A percentile compares a stretch with the other conserved stretches of the same genome.
Conservation (phyloP, 2,329 filamentous ascomycete species). For the Leptosphaerulina australis region DNA sequence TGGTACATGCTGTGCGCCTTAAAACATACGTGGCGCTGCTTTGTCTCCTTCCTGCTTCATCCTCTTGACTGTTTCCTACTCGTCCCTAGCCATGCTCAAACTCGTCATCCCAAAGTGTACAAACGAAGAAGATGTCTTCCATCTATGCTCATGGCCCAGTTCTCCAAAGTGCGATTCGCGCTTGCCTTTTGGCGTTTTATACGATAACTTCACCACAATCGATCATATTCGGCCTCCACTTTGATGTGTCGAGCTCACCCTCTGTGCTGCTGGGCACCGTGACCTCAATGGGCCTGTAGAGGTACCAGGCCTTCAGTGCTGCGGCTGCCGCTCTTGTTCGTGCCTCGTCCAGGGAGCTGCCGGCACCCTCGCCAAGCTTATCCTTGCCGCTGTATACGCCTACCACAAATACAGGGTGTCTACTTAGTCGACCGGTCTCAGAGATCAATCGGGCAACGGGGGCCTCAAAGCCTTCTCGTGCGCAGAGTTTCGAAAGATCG, state of each 20-base stretch:
- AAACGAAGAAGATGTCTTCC: conserved; percentile 22
- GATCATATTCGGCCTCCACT: conserved; percentile 62
- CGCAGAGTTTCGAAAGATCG: conserved; percentile 83
- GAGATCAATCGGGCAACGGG: conserved; percentile 86
- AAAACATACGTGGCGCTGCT: neutral
- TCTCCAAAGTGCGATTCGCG: conserved; percentile 28
- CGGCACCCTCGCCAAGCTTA: conserved; percentile 89
- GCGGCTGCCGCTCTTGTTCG: conserved; percentile 80
- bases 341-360: conserved; percentile 76
- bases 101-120: conserved; percentile 14
- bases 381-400: conserved; percentile 91
- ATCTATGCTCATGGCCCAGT: conserved; percentile 18
- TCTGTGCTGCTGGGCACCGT: conserved; percentile 59
- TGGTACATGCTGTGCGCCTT: conserved; percentile 9
- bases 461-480: conserved; percentile 83
- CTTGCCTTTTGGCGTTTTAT: conserved; percentile 26
- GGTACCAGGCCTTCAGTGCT: conserved; percentile 91
- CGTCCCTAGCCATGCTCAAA: neutral
- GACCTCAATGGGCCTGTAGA: conserved; percentile 76
- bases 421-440: conserved; percentile 85
- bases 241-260: conserved; percentile 42
- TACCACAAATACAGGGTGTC: conserved; percentile 89
- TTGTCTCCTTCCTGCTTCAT: neutral
- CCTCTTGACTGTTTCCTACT: no score
- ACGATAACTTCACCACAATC: conserved; percentile 64